Conservation (phyloP, 148 eudicot species). For the Pharnaceum exiguum region DNA sequence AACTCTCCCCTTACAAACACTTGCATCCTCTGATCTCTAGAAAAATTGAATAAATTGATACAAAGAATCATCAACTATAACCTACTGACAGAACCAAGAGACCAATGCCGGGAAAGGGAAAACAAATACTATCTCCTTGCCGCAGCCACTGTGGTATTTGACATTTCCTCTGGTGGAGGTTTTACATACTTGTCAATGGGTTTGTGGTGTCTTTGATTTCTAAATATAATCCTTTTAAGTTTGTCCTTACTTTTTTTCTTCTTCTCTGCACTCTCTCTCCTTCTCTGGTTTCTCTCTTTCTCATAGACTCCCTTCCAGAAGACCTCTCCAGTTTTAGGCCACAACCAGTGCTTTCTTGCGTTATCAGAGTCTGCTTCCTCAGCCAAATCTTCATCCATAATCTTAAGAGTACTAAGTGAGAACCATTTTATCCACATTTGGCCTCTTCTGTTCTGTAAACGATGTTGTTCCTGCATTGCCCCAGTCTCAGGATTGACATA, state of each 20-base stretch:
- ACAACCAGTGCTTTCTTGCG: slow-evolving; percentile 57
- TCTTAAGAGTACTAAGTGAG: slow-evolving; percentile 49
- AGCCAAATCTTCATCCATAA: slow-evolving; percentile 92
- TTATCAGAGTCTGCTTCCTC: slow-evolving; percentile 73
- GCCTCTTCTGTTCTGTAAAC: slow-evolving; percentile 52
- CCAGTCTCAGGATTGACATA: slow-evolving; percentile 72
- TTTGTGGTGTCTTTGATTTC: slow-evolving; percentile 39
- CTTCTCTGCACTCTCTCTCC: slow-evolving; percentile 43
- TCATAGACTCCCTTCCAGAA: slow-evolving; percentile 79
- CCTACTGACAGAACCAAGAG: slow-evolving; percentile 14
- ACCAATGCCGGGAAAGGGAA: slow-evolving; percentile 18
- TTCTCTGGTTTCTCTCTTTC: slow-evolving; percentile 51
- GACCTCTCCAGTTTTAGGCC: slow-evolving; percentile 89
- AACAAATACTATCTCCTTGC: slow-evolving; percentile 37
- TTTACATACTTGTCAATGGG: slow-evolving; percentile 70
- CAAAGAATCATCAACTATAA: slow-evolving; percentile 29
- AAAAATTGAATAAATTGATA: slow-evolving; percentile 16
- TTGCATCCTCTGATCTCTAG: slow-evolving; percentile 21
- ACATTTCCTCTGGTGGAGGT: slow-evolving; percentile 45
- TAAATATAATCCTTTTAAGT: slow-evolving; percentile 44
- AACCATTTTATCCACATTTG: slow-evolving; percentile 94
- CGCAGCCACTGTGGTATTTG: slow-evolving; percentile 12
- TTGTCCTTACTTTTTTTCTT: slow-evolving; percentile 54
- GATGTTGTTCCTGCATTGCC: slow-evolving; percentile 68
- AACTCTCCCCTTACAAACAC: slow-evolving; percentile 9